Conservation (phyloP, 2,329 filamentous ascomycete species). For the Curvularia hawaiiensis region DNA sequence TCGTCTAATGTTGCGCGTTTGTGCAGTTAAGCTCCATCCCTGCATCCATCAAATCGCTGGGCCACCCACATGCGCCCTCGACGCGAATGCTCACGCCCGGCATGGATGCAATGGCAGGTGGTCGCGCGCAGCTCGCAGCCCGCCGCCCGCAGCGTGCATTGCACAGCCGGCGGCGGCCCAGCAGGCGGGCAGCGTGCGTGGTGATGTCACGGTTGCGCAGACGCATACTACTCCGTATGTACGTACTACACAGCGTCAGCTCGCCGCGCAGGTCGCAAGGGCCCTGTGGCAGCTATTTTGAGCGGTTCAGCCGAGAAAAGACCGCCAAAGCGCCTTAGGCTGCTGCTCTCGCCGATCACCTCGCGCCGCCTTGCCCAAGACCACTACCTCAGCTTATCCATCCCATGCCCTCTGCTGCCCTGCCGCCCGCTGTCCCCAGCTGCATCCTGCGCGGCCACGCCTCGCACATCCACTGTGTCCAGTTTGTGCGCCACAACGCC, state of each 20-base stretch:
- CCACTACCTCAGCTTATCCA: conserved; percentile 33
- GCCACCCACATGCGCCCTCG: not conserved
- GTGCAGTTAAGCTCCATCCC: conserved; percentile 15
- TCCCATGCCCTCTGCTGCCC: conserved; percentile 34
- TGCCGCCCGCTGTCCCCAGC: conserved; percentile 60
- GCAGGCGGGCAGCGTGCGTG: not conserved
- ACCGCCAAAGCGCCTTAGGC: conserved; percentile 5
- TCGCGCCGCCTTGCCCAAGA: conserved; percentile 38
- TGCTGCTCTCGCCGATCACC: conserved; percentile 28
- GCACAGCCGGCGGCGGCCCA: not conserved
- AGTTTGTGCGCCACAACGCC: conserved; percentile 74
- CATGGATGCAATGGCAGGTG: not conserved
- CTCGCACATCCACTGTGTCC: conserved; percentile 76
- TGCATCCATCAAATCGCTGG: conserved; percentile 12
- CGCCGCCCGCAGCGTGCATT: not conserved
- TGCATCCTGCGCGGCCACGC: conserved; percentile 87
- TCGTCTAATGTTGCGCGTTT: conserved; percentile 30
- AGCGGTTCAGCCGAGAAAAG: conserved; percentile 8
- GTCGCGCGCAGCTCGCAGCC: no score
- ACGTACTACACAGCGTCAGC: not conserved
- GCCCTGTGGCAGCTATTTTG: not conserved
- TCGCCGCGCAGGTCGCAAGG: not conserved
- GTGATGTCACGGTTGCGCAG: not conserved
- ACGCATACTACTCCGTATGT: no score
- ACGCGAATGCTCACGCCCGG: not conserved